phyloP scores from a whole-genome alignment of 257 asterid genomes.

The Thymus mandschuricus region DNA sequence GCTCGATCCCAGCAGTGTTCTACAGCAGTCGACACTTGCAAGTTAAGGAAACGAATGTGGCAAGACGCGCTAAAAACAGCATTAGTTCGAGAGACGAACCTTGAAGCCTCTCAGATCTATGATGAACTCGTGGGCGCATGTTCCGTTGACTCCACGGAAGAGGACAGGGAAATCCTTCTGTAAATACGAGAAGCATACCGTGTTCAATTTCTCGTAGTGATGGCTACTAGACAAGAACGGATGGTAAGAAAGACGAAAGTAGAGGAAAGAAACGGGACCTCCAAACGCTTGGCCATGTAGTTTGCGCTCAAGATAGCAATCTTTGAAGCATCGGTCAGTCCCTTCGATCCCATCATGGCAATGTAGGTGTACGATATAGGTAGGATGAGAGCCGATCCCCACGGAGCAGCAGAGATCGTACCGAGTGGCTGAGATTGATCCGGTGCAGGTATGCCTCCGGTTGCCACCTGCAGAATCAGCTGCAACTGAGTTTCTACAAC shows the following conservation, averaged over 20 bases:
- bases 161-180: slow-evolving; percentile 90
- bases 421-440: slow-evolving; percentile 85
- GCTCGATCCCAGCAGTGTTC: slow-evolving; percentile 96
- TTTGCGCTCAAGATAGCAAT: slow-evolving; percentile 90
- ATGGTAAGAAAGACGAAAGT: not conserved
- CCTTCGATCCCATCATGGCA: slow-evolving; percentile 97
- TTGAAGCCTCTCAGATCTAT: slow-evolving; percentile 89
- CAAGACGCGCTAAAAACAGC: not conserved
- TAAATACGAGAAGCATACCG: slow-evolving; percentile 35
- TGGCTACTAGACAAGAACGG: not conserved
- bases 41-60: slow-evolving; percentile 17
- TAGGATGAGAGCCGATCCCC: slow-evolving; percentile 99
- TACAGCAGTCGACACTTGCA: slow-evolving; percentile 30
- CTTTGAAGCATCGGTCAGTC: slow-evolving; percentile 92
- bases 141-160: slow-evolving; percentile 95
- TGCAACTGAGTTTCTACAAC: not conserved
- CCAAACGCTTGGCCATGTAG: slow-evolving; percentile 96
- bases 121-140: slow-evolving; percentile 94
- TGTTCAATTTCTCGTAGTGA: slow-evolving; percentile 8
- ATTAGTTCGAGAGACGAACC: slow-evolving; percentile 43
- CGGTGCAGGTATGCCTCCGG: slow-evolving; percentile 95
- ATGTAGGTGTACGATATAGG: slow-evolving; percentile 97
- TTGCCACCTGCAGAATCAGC: slow-evolving; percentile 54
- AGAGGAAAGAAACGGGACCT: slow-evolving; percentile 51
- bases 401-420: slow-evolving; percentile 95